Evolutionary conservation across 495 filamentous ascomycete genomes (phyloP).

Genomic region (Trichoderma asperelloides): DNA sequence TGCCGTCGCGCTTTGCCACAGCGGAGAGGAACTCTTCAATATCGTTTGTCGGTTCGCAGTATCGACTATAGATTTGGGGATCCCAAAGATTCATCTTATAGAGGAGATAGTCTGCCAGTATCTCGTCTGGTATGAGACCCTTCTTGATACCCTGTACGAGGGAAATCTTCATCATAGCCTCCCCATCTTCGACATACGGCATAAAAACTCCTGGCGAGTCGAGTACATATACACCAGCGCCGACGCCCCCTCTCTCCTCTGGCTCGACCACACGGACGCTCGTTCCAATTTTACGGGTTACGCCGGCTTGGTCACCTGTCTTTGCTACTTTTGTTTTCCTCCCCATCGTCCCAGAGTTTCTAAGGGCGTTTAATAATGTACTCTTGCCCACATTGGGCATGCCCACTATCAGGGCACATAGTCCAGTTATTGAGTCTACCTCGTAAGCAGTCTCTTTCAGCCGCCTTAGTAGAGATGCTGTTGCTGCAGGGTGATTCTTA

Average conservation of each 20-base stretch:
- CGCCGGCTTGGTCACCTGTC: slow-evolving; percentile 79
- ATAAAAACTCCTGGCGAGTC: slow-evolving; percentile 77
- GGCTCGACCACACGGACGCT: slow-evolving; percentile 63
- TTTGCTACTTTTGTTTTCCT: slow-evolving; percentile 55
- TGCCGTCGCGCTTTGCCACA: slow-evolving; percentile 64
- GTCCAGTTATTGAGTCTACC: slow-evolving; percentile 39
- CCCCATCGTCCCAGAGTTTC: slow-evolving; percentile 33
- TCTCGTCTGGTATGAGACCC: slow-evolving; percentile 62
- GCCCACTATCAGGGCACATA: slow-evolving; percentile 78
- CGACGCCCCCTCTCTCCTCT: slow-evolving; percentile 7
- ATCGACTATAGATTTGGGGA: slow-evolving; percentile 49
- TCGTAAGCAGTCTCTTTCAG: slow-evolving; percentile 28
- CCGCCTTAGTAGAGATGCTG: neutral
- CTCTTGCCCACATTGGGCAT: slow-evolving; percentile 98
- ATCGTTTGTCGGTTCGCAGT: slow-evolving; percentile 74
- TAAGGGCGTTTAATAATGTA: slow-evolving; percentile 79
- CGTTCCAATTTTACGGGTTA: slow-evolving; percentile 76
- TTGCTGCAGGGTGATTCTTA: slow-evolving; percentile 19
- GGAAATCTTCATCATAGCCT: slow-evolving; percentile 87
- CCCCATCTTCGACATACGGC: slow-evolving; percentile 74
- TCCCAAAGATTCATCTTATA: slow-evolving; percentile 66
- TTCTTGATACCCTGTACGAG: slow-evolving; percentile 89
- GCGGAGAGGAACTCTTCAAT: slow-evolving; percentile 55
- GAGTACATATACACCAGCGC: slow-evolving; percentile 36
- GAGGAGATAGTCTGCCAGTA: slow-evolving; percentile 80